Evolutionary conservation across 495 filamentous ascomycete genomes (phyloP), one percentile per base, ranked within the genome.

Genomic region (Aspergillus asperescens): DNA sequence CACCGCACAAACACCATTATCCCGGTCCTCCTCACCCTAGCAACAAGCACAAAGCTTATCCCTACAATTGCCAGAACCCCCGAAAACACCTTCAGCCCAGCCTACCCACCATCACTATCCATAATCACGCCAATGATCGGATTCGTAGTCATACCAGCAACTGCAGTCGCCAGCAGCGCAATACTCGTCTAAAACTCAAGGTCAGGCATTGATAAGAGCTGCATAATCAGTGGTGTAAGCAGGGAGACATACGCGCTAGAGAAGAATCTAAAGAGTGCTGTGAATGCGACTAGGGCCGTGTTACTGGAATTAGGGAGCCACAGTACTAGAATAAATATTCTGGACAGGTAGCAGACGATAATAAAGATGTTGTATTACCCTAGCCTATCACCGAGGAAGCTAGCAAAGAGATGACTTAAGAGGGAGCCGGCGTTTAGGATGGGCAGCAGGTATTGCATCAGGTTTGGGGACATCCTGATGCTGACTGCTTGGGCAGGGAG

Each of bases 51-150:
- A 37, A 37, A 37, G 3, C n/a, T 37, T 4, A 4, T 37, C 34
- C 34, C 34, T 18, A 37, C 4, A 3, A 24, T n/a, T n/a, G n/a
- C n/a, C n/a, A n/a, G n/a, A n/a, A 67, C 54, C 1, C 64, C 66
- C 15, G 60, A 47, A 22, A 65, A 69, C 0, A 65, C 42, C 41
- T 67, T 63, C 60, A 67, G 51, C 0, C 50, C 56, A 3, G 28
- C 39, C 20, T 56, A 55, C 10, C 59, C 64, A 13, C 39, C 20
- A 19, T 57, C 44, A 9, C 39, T 20, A 8, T 39, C 20, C 9
- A 67, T 41, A 16, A 73, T 63, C 1, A 60, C 61, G 4, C 86
- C 85, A 9, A 75, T 84, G 60, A 90, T 86, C 1, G 87, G 86
- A 29, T 72, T 79, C 8, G 81, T 81, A 0, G 77, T 82, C 46